Conservation (phyloP, 2,329 filamentous ascomycete species). For the Fusarium coicis region DNA sequence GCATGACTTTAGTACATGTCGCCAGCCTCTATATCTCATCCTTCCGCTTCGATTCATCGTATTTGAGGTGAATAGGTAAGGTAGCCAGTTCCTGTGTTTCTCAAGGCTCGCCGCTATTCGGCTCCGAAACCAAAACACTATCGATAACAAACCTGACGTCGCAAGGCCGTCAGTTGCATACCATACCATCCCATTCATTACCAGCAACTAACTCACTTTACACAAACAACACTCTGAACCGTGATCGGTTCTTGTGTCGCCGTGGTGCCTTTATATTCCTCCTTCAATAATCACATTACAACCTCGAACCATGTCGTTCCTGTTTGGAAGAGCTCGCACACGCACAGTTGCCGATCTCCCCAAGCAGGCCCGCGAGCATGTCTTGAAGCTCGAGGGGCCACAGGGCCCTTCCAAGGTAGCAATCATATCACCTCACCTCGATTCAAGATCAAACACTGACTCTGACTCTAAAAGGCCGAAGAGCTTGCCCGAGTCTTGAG, state of each 20-base stretch:
- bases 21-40: neutral
- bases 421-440: neutral
- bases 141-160: conserved; percentile 38
- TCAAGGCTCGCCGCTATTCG: neutral
- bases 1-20: neutral
- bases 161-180: conserved; percentile 6
- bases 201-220: conserved; percentile 6
- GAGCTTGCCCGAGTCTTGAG: conserved; percentile 86
- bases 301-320: conserved; percentile 59
- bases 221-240: conserved; percentile 3
- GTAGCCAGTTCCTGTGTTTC: neutral
- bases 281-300: neutral
- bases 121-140: conserved; percentile 17
- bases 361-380: conserved; percentile 66
- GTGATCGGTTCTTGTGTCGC: neutral
- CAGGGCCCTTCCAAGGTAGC: conserved; percentile 60
- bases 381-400: conserved; percentile 63
- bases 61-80: neutral
- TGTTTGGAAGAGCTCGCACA: conserved; percentile 64
- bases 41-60: neutral
- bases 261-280: neutral
- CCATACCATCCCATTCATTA: neutral
- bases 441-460: neutral
- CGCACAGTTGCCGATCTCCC: conserved; percentile 64
- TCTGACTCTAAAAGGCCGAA: conserved; percentile 70